Evolutionary conservation across 306 rosid genomes (phyloP), one percentile per base, ranked within the genome.

Genomic region (Vigna radiata): DNA sequence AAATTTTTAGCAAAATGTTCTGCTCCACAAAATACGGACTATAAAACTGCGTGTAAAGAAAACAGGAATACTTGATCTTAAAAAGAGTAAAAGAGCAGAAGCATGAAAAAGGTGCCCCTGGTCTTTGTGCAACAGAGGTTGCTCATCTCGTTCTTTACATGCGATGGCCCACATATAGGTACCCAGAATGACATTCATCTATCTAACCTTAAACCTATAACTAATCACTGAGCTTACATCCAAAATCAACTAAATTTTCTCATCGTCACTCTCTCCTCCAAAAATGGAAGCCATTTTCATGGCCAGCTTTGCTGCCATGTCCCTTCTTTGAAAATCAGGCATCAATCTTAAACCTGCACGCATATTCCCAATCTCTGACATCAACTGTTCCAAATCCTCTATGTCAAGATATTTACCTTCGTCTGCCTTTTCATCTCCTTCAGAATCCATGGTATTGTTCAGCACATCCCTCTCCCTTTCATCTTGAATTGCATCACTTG

Each of bases 271-370:
- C 25, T 72, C 86, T 27, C 90, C 98, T 62, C 89, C 91, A 81
- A 90, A 94, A 85, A 91, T 80, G 79, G 91, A 58, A 66, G 97
- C 98, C 97, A 91, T 90, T 88, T 89, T 91, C 94, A 88, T 67
- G 5, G 97, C 94, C 37, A 91, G 72, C 73, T 94, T 90, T 55
- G 97, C 97, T 3, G 97, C 97, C 96, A 85, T 94, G 77, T 91
- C 96, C 81, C 90, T 79, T 80, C 96, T 88, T 83, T 89, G 93
- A 82, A 90, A 91, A 86, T 91, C 98, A 11, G 97, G 97, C 96
- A 94, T 91, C 84, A 91, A 80, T 83, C 98, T 91, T 84, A 94
- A 79, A 58, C 85, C 88, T 21, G 77, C 81, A 8, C 94, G 97
- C 90, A 87, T 80, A 77, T 88, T 93, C 68, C 97, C 94, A 43